phyloP scores from a whole-genome alignment of 768 basidiomycete species.

The Boletus sensibilis region DNA sequence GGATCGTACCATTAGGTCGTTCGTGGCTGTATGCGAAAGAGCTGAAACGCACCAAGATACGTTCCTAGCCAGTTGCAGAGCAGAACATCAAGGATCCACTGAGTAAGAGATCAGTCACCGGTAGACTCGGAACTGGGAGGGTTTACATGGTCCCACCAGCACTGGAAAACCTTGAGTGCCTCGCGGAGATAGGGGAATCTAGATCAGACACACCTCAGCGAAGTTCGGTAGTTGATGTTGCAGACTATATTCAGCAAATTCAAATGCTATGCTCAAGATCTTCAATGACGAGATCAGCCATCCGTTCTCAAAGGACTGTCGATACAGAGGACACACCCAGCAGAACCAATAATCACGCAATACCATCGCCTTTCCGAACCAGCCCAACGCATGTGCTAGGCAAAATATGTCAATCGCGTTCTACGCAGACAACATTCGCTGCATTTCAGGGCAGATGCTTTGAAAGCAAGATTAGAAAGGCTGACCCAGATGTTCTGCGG shows the following conservation, averaged over 20 bases:
- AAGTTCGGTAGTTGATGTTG: conserved; percentile 90
- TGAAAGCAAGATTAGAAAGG: background rate
- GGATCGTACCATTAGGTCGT: conserved; percentile 12
- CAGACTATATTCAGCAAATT: conserved; percentile 84
- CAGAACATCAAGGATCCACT: conserved; percentile 88
- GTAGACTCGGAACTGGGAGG: background rate
- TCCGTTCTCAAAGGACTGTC: background rate
- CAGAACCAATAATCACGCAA: conserved; percentile 93
- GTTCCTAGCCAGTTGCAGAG: conserved; percentile 88
- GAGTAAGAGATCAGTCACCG: conserved; percentile 15
- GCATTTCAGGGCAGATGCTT: background rate
- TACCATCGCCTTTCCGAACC: conserved; percentile 91
- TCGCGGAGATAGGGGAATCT: conserved; percentile 17
- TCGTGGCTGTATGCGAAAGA: conserved; percentile 7
- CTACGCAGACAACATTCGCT: conserved; percentile 34
- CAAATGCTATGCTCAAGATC: conserved; percentile 87
- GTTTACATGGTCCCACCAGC: conserved; percentile 92
- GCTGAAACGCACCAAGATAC: conserved; percentile 57
- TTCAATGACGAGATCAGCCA: conserved; percentile 30
- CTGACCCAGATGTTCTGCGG: conserved; percentile 65
- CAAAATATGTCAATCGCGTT: conserved; percentile 86
- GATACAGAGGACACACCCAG: conserved; percentile 54
- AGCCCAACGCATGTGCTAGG: conserved; percentile 79
- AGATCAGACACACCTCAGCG: conserved; percentile 59
- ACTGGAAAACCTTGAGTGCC: conserved; percentile 42